Evolutionary conservation across 176 grass and related monocot genomes (phyloP), one percentile per base, ranked within the genome.

Genomic region (Elaeis guineensis): DNA sequence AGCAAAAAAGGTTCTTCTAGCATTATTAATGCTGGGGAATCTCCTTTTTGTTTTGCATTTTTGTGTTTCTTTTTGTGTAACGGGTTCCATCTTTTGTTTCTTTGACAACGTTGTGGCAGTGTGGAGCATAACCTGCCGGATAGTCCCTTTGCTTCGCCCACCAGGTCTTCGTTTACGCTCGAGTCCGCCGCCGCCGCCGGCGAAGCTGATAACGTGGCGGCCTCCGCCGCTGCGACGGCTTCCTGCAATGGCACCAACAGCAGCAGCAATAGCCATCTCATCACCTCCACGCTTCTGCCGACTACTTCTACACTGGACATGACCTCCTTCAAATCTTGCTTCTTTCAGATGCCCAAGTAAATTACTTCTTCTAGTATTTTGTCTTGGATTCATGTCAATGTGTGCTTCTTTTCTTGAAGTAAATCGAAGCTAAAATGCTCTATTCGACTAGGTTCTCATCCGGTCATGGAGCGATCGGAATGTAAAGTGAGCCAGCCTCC

Each of bases 401-500:
- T 44, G 35, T 12, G 11, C 35, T 44, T 44, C 11, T 12, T 14
- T 44, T 12, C 9, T 3, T 12, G 2, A 44, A 3, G 11, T 44
- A n/a, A n/a, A 44, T 44, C 35, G 35, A 44, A 44, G 35, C 35
- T 49, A 22, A 61, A 76, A 69, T 65, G 70, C 68, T 44, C 35
- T 9, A 44, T 44, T 44, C 35, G 35, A 44, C 35, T 0, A 92
- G 89, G 77, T 69, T 92, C 62, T 77, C 79, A 57, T 83, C 83
- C 21, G 83, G 85, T 84, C 83, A 80, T 57, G 80, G 86, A 55
- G 80, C 80, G 26, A 92, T 92, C 57, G 77, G 77, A 76, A 87
- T 92, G 83, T 92, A 86, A 92, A 78, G 77, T 21, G 50, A 78
- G 67, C 56, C 58, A 57, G 52, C 73, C 69, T 70, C 2, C 69